Percentiles rank a stretch among this genome's conserved stretches.
Evolutionary conservation across 1,139 yeast species (phyloP).

Genomic region (Wickerhamiella pararugosa): DNA sequence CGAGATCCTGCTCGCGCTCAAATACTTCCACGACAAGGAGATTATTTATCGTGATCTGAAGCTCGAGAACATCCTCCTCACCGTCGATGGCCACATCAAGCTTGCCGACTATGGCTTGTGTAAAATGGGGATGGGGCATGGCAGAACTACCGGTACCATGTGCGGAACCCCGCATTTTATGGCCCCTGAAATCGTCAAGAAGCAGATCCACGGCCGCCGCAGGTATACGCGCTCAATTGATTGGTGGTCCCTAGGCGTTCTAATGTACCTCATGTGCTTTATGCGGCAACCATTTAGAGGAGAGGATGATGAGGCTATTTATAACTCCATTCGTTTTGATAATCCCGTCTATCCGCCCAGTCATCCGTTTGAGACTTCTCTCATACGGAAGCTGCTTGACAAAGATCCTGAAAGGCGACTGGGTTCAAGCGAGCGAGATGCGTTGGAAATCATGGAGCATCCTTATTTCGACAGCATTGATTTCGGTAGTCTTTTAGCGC

Average conservation of each 20-base stretch:
- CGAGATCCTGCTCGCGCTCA: conserved; percentile 78
- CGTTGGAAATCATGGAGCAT: conserved; percentile 86
- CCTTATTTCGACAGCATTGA: conserved; percentile 81
- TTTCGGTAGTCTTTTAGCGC: conserved; percentile 68
- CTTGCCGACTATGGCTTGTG: conserved; percentile 94
- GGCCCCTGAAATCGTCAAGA: conserved; percentile 95
- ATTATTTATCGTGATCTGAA: conserved; percentile 93
- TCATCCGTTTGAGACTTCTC: conserved; percentile 94
- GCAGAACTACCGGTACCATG: conserved; percentile 79
- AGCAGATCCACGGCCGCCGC: conserved; percentile 72
- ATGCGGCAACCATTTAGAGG: conserved; percentile 97
- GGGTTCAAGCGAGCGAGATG: conserved; percentile 80
- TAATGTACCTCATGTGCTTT: conserved; percentile 84
- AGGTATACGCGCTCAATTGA: conserved; percentile 50
- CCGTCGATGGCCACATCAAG: conserved; percentile 87
- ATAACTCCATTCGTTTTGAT: conserved; percentile 88
- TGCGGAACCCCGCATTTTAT: conserved; percentile 98
- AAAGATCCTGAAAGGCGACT: conserved; percentile 73
- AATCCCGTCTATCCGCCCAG: conserved; percentile 96
- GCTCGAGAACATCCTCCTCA: conserved; percentile 78
- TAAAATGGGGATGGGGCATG: conserved; percentile 88
- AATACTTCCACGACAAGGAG: conserved; percentile 89
- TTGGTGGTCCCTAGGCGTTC: conserved; percentile 99
- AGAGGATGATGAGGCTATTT: conserved; percentile 94
- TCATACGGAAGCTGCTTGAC: conserved; percentile 75